These are phyloP conservation scores for Theileria sp. DNA, from an alignment of 169 alveolate species.

Conservation along the genomic window DNA sequence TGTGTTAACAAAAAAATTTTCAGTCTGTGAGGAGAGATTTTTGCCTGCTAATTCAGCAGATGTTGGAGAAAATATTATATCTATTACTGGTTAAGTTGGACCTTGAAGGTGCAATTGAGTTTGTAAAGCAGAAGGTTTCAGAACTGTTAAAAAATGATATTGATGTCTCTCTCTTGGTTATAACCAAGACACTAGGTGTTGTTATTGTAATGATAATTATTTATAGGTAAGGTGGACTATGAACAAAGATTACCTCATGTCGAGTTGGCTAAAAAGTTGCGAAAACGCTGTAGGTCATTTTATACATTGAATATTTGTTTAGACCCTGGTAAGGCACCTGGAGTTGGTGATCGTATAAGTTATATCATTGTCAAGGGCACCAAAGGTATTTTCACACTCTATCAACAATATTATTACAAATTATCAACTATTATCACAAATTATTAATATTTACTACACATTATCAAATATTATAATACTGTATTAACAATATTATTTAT, in stretches of 20 bases:
- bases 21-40: constrained; percentile 97
- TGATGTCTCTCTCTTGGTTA: constrained; percentile 94
- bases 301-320: background rate
- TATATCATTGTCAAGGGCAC: constrained; percentile 93
- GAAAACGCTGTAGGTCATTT: constrained; percentile 68
- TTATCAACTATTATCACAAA: background rate
- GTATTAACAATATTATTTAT: too few species aligned
- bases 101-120: constrained; percentile 89
- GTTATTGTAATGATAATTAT: background rate
- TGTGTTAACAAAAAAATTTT: constrained; percentile 66
- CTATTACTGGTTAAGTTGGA: constrained; percentile 88
- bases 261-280: constrained; percentile 96
- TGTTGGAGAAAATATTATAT: constrained; percentile 89
- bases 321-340: constrained; percentile 95
- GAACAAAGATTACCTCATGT: constrained; percentile 97
- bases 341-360: constrained; percentile 98
- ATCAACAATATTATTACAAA: constrained; percentile 5
- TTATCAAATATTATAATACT: too few species aligned
- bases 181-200: constrained; percentile 91
- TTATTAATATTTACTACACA: background rate
- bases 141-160: constrained; percentile 94
- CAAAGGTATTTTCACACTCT: constrained; percentile 69
- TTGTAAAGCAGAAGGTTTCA: constrained; percentile 70
- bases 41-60: constrained; percentile 92
- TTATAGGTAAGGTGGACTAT: constrained; percentile 83